Conservation (phyloP, 495 filamentous ascomycete genomes). For the Penicillium paradoxum region DNA sequence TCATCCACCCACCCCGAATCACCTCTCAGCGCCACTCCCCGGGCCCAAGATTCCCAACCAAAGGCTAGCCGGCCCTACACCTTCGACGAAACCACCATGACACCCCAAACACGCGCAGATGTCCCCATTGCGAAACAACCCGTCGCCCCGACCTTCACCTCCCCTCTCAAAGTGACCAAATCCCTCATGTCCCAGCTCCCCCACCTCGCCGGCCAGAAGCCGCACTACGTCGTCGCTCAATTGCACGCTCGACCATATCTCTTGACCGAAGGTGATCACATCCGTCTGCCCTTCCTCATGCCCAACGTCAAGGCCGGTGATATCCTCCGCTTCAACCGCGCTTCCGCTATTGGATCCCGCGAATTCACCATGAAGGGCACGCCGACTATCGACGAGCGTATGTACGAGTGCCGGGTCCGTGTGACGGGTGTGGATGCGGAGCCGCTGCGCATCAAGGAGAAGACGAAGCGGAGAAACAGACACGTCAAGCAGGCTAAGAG, state of each 20-base stretch:
- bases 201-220: slow-evolving; percentile 67
- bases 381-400: slow-evolving; percentile 70
- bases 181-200: slow-evolving; percentile 68
- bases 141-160: slow-evolving; percentile 31
- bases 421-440: slow-evolving; percentile 86
- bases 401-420: slow-evolving; percentile 79
- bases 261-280: slow-evolving; percentile 73
- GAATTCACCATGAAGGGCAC: slow-evolving; percentile 83
- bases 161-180: slow-evolving; percentile 43
- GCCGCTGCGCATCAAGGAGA: slow-evolving; percentile 80
- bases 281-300: slow-evolving; percentile 96
- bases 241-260: slow-evolving; percentile 89
- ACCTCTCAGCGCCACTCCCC: slow-evolving; percentile 28
- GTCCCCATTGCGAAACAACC: slow-evolving; percentile 31
- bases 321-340: slow-evolving; percentile 78
- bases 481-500: slow-evolving; percentile 67
- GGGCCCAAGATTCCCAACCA: slow-evolving; percentile 21
- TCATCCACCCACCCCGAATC: slow-evolving; percentile 24
- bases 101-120: slow-evolving; percentile 18
- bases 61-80: slow-evolving; percentile 4
- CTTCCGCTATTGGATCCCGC: slow-evolving; percentile 70
- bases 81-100: slow-evolving; percentile 16
- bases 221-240: slow-evolving; percentile 82
- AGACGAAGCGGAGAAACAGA: slow-evolving; percentile 87
- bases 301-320: slow-evolving; percentile 77